Evolutionary conservation across 2,329 filamentous ascomycete species (phyloP), one percentile per base, ranked within the genome.

Genomic region (Penicillium sp.): DNA sequence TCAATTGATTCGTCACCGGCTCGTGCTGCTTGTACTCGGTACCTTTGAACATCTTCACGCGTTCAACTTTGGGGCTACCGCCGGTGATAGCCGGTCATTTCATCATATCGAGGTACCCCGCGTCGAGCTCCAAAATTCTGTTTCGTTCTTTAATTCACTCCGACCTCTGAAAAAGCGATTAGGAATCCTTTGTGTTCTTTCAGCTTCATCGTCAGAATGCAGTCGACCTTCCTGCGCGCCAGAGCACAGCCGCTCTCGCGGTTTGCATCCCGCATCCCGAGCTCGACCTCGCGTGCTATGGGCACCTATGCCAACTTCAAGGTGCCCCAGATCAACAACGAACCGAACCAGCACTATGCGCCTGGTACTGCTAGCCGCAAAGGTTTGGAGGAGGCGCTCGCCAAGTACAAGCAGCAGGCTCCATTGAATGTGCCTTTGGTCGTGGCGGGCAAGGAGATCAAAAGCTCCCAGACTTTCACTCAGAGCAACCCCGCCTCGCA

Each of bases 341-440:
- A 99, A 78, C 90, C 90, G n/a, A 99, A 96, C 72, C 88, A 95
- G 78, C 88, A 93, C 74, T 99, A 96, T 71, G 81, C 81, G 58
- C 94, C 94, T 72, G 90, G 86, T 54, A 94, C 92, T 1, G 74
- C 85, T 23, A 89, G 96, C 69, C 83, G 93, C 56, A 82, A 87
- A 64, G 86, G 85, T 59, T 82, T 99, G 46, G 83, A 85, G 44
- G 83, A 86, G 44, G 90, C 92, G 16, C 74, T 96, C 24, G 83
- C 88, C 63, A 77, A 78, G 34, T 78, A 90, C 61, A 85, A 88
- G 73, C 82, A 83, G 65, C 83, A 82, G 69, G 81, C 84, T 7
- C 85, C 91, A 5, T 70, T 95, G 45, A 82, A 91, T 53, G 85
- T 97, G 5, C 93, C 94, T 26, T 79, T 96, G 51, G 84, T 94